phyloP scores from a whole-genome alignment of 73 alveolate species.

The Paramecium sexaurelia region DNA sequence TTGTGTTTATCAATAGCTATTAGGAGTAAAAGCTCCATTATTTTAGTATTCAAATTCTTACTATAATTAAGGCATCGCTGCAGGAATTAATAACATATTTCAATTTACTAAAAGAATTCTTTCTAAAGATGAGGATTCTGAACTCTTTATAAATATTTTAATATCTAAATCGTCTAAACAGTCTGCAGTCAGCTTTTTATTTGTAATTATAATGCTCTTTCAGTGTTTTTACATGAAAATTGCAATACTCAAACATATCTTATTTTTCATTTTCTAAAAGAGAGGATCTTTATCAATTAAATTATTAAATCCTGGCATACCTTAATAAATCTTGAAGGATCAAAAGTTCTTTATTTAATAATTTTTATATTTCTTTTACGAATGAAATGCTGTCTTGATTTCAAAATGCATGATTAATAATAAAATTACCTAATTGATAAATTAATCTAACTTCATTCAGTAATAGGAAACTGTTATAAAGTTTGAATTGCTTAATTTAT shows the following conservation, averaged over 20 bases:
- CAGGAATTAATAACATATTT: neutral
- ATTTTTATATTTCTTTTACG: neutral
- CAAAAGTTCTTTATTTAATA: neutral
- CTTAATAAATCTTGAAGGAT: neutral
- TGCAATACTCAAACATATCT: neutral
- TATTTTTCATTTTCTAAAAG: neutral
- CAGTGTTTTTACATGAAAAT: neutral
- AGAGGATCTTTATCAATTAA: neutral
- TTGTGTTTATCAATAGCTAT: neutral
- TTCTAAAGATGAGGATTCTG: neutral
- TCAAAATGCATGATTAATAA: neutral
- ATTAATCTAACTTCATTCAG: neutral
- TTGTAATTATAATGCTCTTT: neutral
- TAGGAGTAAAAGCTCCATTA: too few species aligned
- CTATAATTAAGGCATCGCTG: neutral
- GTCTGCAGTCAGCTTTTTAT: neutral
- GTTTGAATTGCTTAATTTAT: conserved; percentile 47
- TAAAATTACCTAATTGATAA: conserved; percentile 25
- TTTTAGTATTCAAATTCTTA: neutral
- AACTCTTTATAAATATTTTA: neutral
- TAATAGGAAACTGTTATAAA: conserved; percentile 45
- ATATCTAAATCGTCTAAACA: conserved; percentile 3
- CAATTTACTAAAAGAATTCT: neutral
- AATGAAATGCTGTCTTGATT: neutral
- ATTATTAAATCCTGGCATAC: neutral